Base-by-base conservation (phyloP, 2,329 filamentous ascomycete genomes). In the Colletotrichum sp. region DNA sequence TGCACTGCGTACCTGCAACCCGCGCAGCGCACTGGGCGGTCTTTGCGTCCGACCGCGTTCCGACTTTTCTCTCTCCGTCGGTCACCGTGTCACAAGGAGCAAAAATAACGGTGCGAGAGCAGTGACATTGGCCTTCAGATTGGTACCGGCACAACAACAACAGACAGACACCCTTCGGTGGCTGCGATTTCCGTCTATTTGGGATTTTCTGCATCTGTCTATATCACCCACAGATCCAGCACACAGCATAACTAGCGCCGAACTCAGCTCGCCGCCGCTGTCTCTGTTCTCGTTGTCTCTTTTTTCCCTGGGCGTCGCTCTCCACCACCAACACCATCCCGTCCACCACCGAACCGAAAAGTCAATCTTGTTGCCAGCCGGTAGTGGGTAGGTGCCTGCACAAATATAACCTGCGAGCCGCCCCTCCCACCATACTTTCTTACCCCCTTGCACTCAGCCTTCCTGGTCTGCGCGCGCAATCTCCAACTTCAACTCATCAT, bases 361-460 rank as follows among this genome's bases (percentile, higher is more conserved):
- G 59, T 71, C 62, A 57, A 57, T 62, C 36, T 62, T 63, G 24
- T 28, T 60, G 44, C 39, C 52, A 34, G 44, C 44, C 44, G 44
- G 44, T 52, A 21, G 44, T 52, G 44, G 44, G 44, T 13, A 62
- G 49, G 16, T 26, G 28, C 67, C 67, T 64, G 32, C 62, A 57
- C 68, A 68, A 68, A 76, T 72, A 68, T 63, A 71, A 72, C 28
- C 60, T 26, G 44, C 59, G 59, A 65, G 28, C 65, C 59, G 71
- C 71, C 73, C 73, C 69, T 68, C 52, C 9, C 64, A 55, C 44
- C 26, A 21, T 7, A 59, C 68, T 52, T n/a, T 39, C 63, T 2
- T 24, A 13, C 7, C 72, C 52, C 64, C 16, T 36, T 24, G 24
- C 52, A 12, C 12, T 21, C 55, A 21, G 64, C 36, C 21, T 36